Evolutionary conservation across 345 rosid species (phyloP), one percentile per base, ranked within the genome.

Genomic region (Gossypium mustelinum): DNA sequence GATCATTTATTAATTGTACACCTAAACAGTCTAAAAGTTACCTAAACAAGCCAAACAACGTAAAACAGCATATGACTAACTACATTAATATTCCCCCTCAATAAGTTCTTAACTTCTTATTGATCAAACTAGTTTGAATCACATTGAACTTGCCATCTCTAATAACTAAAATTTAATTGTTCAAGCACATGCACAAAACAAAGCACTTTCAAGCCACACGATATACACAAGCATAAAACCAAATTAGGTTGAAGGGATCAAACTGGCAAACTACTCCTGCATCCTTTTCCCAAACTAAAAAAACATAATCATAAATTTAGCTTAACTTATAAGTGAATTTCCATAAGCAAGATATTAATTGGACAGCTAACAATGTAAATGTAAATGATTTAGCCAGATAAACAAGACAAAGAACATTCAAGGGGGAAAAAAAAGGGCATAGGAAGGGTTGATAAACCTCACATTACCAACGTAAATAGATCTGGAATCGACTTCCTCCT

Each of bases 391-490:
- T 2, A 47, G 5, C 12, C 39, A 24, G 27, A 69, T 20, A 54
- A 72, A 27, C 3, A 3, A 54, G 18, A n/a, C 8, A 41, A 64
- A 41, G 1, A n/a, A n/a, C 24, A 20, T 66, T 9, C 3, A 62
- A 9, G 59, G 8, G n/a, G 66, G 70, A 13, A 52, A 29, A 51
- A 43, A 24, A 63, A 68, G 62, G 57, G 56, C 57, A 71, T 22
- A 63, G 27, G 50, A 69, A 82, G 34, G 76, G 68, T 64, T 58
- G 78, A 60, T 29, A 80, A 83, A 71, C 80, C 97, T 91, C 85
- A 95, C 99, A 87, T 95, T 95, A 80, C 99, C 99, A 68, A 95
- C 99, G 76, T 93, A 95, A 39, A 95, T 89, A 5, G 99, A 95
- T 20, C 99, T 94, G 1, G 97, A 13, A 87, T 95, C 99, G 70